Percentiles rank a stretch among this genome's conserved stretches.
Evolutionary conservation across 192 early-diverging fungal species (phyloP).

Genomic region (Mortierella alpina): DNA sequence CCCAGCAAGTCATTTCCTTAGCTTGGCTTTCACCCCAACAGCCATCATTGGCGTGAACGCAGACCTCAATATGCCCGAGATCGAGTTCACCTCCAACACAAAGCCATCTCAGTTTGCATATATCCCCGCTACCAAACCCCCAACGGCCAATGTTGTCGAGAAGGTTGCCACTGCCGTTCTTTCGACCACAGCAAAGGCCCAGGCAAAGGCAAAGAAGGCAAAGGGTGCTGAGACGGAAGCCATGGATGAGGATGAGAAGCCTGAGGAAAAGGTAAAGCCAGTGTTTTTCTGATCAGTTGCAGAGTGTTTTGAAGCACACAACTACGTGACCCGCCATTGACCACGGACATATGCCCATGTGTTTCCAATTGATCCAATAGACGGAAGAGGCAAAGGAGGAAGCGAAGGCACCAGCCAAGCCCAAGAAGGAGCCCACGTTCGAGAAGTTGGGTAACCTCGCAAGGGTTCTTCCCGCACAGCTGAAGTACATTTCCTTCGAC

Average conservation of each 20-base stretch:
- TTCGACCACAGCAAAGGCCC: conserved; percentile 94
- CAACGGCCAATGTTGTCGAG: conserved; percentile 81
- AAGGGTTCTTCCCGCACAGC: conserved; percentile 88
- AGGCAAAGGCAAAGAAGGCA: conserved; percentile 83
- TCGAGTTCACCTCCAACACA: conserved; percentile 87
- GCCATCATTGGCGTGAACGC: conserved; percentile 95
- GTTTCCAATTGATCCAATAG: conserved; percentile 18
- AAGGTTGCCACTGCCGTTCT: conserved; percentile 96
- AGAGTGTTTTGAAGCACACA: neutral
- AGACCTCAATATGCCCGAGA: conserved; percentile 86
- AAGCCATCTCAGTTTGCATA: conserved; percentile 94
- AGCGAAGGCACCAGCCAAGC: conserved; percentile 73
- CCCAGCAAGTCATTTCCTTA: conserved; percentile 95
- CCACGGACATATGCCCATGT: neutral
- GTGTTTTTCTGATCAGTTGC: neutral
- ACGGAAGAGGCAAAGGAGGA: conserved; percentile 69
- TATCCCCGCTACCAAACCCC: conserved; percentile 86
- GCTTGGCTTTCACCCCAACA: conserved; percentile 95
- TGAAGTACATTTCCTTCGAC: conserved; percentile 88
- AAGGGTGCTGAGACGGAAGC: conserved; percentile 61
- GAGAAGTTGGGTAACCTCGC: conserved; percentile 89
- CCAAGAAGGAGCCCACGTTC: conserved; percentile 79
- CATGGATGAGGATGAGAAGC: conserved; percentile 71
- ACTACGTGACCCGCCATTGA: neutral
- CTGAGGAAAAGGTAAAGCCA: conserved; percentile 47